Evolutionary conservation across 352 stramenopile species (phyloP), one percentile per base, ranked within the genome.

Genomic region (Saprolegnia diclina): DNA sequence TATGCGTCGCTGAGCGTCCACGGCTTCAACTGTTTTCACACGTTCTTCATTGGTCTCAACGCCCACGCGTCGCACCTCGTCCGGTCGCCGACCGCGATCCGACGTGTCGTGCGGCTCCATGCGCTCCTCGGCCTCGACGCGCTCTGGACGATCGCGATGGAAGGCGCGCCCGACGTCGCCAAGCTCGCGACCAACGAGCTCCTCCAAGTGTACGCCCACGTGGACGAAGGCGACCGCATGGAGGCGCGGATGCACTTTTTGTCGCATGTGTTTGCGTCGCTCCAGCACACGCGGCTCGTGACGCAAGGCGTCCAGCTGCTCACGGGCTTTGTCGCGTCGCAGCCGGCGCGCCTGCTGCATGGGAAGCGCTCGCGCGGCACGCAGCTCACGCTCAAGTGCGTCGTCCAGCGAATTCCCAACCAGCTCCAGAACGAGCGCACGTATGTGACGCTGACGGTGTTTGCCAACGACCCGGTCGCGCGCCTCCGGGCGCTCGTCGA

Each of bases 11-110:
- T 95, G 46, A 85, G 86, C 4, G 80, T 74, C 16, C 76, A 91
- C 63, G 87, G 87, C 1, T 95, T 94, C 71, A 86, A 89, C 57
- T 95, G 88, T 56, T 95, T 95, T 32, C 84, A 93, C 67, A 91
- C 85, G 14, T 95, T 91, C 46, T 95, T 95, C 66, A 77, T 91
- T 13, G 81, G 76, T 0, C 48, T 95, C 44, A 95, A 95, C 65
- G 73, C 79, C 18, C 77, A 84, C 35, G 22, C 26, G 21, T 37
- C 71, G 37, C 29, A 62, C 24, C 29, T 69, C 18, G 35, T 69
- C 9, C 48, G 53, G 7, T 46, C 45, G 5, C 22, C 63, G 18
- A 59, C 22, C 6, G 22, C 7, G 29, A 69, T 69, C 22, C 63
- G 63, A 22, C 45, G 63, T 7, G 61, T 69, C 18, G 16, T 69